Conservation (phyloP, 345 rosid genomes). For the Mercurialis annua region DNA sequence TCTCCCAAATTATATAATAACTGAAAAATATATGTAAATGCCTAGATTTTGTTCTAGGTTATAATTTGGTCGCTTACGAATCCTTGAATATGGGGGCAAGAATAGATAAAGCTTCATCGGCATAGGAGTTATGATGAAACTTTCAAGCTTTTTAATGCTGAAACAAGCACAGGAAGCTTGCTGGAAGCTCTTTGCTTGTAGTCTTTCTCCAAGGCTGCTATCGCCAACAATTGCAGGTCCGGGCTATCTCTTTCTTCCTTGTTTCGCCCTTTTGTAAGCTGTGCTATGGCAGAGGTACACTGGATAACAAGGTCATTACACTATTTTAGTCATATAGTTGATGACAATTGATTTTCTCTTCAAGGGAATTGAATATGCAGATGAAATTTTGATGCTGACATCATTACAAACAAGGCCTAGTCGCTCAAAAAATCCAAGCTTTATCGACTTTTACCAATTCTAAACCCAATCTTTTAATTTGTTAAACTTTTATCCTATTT, state of each 20-base stretch:
- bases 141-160: constrained; percentile 75
- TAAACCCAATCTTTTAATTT: too few species aligned
- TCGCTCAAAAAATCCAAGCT: too few species aligned
- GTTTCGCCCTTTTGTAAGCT: constrained; percentile 69
- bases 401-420: not conserved
- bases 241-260: constrained; percentile 83
- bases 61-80: constrained; percentile 12
- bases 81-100: constrained; percentile 7
- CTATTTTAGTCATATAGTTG: constrained; percentile 14
- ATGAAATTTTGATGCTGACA: not conserved
- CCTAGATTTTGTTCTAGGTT: constrained; percentile 10
- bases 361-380: not conserved
- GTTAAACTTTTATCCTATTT: too few species aligned
- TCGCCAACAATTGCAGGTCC: constrained; percentile 69
- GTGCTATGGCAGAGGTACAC: constrained; percentile 82
- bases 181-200: constrained; percentile 74
- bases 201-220: constrained; percentile 72
- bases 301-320: constrained; percentile 26
- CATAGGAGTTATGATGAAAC: constrained; percentile 30
- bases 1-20: constrained; percentile 1
- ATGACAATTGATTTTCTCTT: not conserved
- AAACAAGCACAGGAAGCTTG: constrained; percentile 60
- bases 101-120: constrained; percentile 21
- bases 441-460: too few species aligned
- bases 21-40: constrained; percentile 14